Evolutionary conservation across 331 rosid genomes (phyloP).

Genomic region (Pyrus hybrid): DNA sequence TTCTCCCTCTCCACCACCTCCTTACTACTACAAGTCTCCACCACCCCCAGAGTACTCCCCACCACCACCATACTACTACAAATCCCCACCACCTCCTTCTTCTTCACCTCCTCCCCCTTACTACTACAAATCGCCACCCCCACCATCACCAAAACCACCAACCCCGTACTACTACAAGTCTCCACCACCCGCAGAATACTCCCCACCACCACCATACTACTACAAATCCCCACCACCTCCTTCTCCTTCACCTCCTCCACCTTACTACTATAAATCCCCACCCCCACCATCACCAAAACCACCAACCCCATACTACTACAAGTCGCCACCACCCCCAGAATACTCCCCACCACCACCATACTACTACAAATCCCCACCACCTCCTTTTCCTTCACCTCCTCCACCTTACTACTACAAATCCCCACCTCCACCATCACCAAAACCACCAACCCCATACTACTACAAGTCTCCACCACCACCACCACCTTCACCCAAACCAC

Average conservation of each 20-base stretch:
- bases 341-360: background rate
- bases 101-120: background rate
- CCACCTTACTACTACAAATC: background rate
- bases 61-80: background rate
- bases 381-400: background rate
- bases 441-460: background rate
- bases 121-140: background rate
- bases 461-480: slow-evolving; percentile 12
- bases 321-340: slow-evolving; percentile 2
- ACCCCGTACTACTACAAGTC: background rate
- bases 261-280: background rate
- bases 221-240: slow-evolving; percentile 5
- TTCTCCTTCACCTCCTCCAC: background rate
- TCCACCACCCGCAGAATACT: background rate
- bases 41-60: background rate
- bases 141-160: background rate
- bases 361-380: slow-evolving; percentile 6
- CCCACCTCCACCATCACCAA: background rate
- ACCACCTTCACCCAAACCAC: background rate
- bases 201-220: slow-evolving; percentile 3
- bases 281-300: background rate
- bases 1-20: background rate
- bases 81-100: background rate
- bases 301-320: background rate
- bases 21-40: background rate